Evolutionary conservation across 169 alveolate genomes (phyloP).

Genomic region (Eimeria zaria): DNA sequence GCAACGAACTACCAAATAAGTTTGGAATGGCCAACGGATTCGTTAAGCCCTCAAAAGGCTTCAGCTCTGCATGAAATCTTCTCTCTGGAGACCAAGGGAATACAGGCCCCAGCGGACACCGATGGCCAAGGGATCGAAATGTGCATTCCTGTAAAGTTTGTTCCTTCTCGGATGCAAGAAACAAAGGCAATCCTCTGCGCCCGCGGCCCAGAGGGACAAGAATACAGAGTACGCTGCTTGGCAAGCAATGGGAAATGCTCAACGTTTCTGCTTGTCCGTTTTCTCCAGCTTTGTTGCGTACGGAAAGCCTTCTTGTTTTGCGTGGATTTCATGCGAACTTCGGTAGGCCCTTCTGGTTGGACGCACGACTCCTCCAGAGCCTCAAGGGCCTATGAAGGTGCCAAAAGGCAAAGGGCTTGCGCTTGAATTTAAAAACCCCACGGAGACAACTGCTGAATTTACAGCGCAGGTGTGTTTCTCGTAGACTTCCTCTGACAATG

Average conservation of each 20-base stretch:
- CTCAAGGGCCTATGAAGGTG: conserved; percentile 87
- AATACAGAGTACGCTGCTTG: conserved; percentile 67
- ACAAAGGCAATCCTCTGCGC: conserved; percentile 84
- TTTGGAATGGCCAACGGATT: conserved; percentile 66
- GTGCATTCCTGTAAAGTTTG: conserved; percentile 77
- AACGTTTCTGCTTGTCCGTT: neutral
- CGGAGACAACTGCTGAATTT: conserved; percentile 75
- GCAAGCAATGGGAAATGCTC: neutral
- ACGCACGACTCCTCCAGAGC: conserved; percentile 87
- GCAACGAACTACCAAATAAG: conserved; percentile 54
- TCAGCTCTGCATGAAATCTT: conserved; percentile 44
- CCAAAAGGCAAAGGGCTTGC: conserved; percentile 81
- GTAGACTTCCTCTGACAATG: neutral
- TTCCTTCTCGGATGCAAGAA: conserved; percentile 86
- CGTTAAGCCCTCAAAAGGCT: conserved; percentile 7
- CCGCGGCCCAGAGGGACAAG: conserved; percentile 84
- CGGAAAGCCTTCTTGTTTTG: neutral
- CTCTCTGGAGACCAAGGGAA: conserved; percentile 54
- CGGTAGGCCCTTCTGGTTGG: conserved; percentile 87
- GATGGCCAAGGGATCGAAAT: conserved; percentile 75
- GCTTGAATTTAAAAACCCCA: conserved; percentile 69
- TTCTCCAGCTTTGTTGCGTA: neutral
- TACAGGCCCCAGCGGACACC: conserved; percentile 56
- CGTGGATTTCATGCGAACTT: neutral
- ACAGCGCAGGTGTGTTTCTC: conserved; percentile 61